Evolutionary conservation across 2,329 filamentous ascomycete species (phyloP).

Genomic region (Drechmeria coniospora): DNA sequence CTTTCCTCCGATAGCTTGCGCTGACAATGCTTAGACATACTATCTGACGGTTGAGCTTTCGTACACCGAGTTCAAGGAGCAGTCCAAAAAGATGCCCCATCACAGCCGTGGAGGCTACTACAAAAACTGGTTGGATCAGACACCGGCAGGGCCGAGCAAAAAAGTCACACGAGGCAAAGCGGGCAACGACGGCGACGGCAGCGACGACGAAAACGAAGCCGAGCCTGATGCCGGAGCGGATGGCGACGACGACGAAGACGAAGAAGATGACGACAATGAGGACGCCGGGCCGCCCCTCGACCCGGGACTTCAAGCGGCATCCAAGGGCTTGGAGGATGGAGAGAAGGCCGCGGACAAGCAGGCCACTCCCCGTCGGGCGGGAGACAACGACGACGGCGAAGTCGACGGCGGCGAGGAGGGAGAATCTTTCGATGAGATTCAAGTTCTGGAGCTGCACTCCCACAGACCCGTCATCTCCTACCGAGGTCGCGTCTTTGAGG

Average conservation of each 20-base stretch:
- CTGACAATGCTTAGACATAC: slow-evolving; percentile 31
- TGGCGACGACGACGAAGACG: slow-evolving; percentile 12
- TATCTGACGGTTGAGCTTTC: slow-evolving; percentile 50
- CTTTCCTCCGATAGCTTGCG: background rate
- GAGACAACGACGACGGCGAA: slow-evolving; percentile 3
- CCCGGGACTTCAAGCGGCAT: slow-evolving; percentile 16
- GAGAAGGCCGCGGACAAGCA: slow-evolving; percentile 8
- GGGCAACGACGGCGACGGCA: background rate
- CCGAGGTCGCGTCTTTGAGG: slow-evolving; percentile 61
- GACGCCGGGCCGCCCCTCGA: slow-evolving; percentile 17
- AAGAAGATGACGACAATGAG: slow-evolving; percentile 15
- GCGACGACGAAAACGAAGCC: slow-evolving; percentile 11
- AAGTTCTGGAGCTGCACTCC: slow-evolving; percentile 73
- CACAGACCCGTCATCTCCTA: slow-evolving; percentile 66
- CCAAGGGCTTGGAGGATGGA: background rate
- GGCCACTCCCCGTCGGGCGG: slow-evolving; percentile 10
- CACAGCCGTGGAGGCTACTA: slow-evolving; percentile 31
- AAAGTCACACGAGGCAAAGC: slow-evolving; percentile 3
- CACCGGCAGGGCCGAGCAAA: slow-evolving; percentile 8
- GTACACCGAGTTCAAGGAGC: slow-evolving; percentile 38
- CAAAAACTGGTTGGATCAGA: slow-evolving; percentile 23
- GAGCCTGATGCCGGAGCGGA: slow-evolving; percentile 12
- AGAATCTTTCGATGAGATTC: slow-evolving; percentile 32
- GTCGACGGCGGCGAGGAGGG: slow-evolving; percentile 3
- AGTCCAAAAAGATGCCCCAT: slow-evolving; percentile 21